Percentiles rank a stretch among this genome's conserved stretches.
These are phyloP conservation scores for Neoconidiobolus thromboides DNA, from an alignment of 371 early-diverging fungal species.

Conservation along the genomic window DNA sequence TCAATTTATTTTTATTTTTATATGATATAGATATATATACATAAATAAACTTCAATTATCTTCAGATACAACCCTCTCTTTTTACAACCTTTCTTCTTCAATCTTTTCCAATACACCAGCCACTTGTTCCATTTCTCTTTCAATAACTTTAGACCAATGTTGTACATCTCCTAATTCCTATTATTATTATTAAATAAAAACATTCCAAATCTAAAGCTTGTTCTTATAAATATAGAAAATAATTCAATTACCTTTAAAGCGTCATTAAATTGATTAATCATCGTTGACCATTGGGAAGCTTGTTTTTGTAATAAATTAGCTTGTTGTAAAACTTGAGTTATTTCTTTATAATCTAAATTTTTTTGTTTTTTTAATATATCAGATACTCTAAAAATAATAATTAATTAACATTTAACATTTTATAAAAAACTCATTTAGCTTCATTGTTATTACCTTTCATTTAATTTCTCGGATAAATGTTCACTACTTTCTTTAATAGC, in stretches of 20 bases:
- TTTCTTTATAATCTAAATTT: slow-evolving; percentile 29
- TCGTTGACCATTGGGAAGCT: slow-evolving; percentile 32
- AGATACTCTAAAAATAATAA: neutral
- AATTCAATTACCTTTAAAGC: slow-evolving; percentile 24
- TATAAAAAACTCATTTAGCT: too few species aligned
- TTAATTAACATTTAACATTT: too few species aligned
- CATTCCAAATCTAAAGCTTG: neutral
- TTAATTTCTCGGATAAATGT: too few species aligned
- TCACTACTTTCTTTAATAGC: too few species aligned
- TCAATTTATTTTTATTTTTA: too few species aligned
- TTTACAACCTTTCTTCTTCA: neutral
- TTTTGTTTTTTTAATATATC: slow-evolving; percentile 28
- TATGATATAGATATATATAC: too few species aligned
- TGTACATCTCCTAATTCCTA: slow-evolving; percentile 58
- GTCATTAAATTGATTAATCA: slow-evolving; percentile 31
- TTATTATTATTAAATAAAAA: too few species aligned
- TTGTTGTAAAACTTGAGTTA: slow-evolving; percentile 20
- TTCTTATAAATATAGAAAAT: neutral
- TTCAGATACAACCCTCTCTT: too few species aligned
- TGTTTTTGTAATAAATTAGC: slow-evolving; percentile 21
- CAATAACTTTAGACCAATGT: slow-evolving; percentile 56
- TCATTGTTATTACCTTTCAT: too few species aligned
- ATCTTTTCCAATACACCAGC: slow-evolving; percentile 18
- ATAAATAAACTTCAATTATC: too few species aligned
- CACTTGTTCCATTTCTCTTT: slow-evolving; percentile 35